Conservation (phyloP, 345 rosid genomes). For the Aegle marmelos region DNA sequence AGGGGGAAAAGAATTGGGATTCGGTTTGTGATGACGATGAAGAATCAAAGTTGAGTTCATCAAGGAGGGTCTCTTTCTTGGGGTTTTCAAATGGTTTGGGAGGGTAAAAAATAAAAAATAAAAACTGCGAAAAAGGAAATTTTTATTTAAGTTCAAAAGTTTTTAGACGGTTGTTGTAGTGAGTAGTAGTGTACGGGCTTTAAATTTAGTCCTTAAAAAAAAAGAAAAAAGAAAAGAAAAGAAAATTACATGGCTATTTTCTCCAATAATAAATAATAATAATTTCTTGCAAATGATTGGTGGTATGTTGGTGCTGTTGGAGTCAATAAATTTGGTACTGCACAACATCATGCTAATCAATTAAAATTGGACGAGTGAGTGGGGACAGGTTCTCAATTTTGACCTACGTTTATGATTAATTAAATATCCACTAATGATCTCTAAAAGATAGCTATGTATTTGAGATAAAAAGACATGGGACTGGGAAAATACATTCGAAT, state of each 20-base stretch:
- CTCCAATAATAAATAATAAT: neutral
- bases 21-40: constrained; percentile 53
- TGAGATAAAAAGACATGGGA: neutral
- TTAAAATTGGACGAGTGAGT: constrained; percentile 12
- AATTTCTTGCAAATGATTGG: constrained; percentile 41
- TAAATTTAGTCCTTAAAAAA: neutral
- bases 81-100: constrained; percentile 91
- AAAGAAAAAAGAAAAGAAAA: too few species aligned
- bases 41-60: constrained; percentile 69
- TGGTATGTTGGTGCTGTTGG: constrained; percentile 27
- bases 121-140: neutral
- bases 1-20: constrained; percentile 30
- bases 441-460: neutral
- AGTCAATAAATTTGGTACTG: constrained; percentile 37
- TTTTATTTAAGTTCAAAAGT: constrained; percentile 17
- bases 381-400: constrained; percentile 15
- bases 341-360: constrained; percentile 31
- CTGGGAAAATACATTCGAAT: neutral
- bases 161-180: neutral
- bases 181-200: neutral
- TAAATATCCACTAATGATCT: neutral
- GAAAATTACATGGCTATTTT: neutral
- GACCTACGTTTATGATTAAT: neutral
- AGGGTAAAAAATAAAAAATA: constrained; percentile 43
- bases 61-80: constrained; percentile 63